Conservation (phyloP, 2,329 filamentous ascomycete species). For the Hypoxylon sp. region DNA sequence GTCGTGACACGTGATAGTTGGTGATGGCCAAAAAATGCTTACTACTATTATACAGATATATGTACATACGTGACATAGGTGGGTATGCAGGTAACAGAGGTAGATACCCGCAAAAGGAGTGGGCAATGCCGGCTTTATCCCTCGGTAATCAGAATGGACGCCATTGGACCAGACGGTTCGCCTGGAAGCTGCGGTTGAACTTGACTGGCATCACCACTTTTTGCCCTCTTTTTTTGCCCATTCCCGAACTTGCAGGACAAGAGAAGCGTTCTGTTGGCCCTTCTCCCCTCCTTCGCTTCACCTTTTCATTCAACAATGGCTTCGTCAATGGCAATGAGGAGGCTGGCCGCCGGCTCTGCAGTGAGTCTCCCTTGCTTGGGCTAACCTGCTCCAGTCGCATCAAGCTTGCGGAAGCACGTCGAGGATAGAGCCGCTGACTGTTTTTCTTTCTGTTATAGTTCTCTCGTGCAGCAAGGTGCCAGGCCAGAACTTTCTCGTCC, state of each 20-base stretch:
- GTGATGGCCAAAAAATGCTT: conserved; percentile 27
- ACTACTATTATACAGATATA: too few relatives aligned
- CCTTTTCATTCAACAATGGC: conserved; percentile 54
- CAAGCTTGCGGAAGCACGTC: background rate
- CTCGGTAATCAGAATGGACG: conserved; percentile 45
- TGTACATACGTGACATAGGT: too few relatives aligned
- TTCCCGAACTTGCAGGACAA: conserved; percentile 45
- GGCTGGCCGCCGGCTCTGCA: conserved; percentile 63
- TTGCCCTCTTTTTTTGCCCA: conserved; percentile 23
- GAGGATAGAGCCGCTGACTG: conserved; percentile 25
- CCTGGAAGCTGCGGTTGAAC: conserved; percentile 40
- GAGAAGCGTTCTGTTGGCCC: conserved; percentile 38
- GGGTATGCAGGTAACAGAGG: background rate
- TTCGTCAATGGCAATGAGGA: conserved; percentile 71
- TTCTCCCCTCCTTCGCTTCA: conserved; percentile 30
- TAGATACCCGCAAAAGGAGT: background rate
- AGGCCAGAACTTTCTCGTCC: conserved; percentile 84
- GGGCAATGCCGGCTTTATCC: conserved; percentile 37
- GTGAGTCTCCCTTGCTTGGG: conserved; percentile 53
- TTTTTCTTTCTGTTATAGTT: conserved; percentile 62
- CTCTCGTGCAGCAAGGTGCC: conserved; percentile 67
- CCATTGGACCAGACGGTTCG: conserved; percentile 41
- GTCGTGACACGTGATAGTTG: conserved; percentile 22
- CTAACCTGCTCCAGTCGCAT: conserved; percentile 18
- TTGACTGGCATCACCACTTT: conserved; percentile 43